A percentile compares a stretch with the other conserved stretches of the same genome.
Evolutionary conservation across 176 grass and related monocot species (phyloP).

Genomic region (Aegilops sharonensis): DNA sequence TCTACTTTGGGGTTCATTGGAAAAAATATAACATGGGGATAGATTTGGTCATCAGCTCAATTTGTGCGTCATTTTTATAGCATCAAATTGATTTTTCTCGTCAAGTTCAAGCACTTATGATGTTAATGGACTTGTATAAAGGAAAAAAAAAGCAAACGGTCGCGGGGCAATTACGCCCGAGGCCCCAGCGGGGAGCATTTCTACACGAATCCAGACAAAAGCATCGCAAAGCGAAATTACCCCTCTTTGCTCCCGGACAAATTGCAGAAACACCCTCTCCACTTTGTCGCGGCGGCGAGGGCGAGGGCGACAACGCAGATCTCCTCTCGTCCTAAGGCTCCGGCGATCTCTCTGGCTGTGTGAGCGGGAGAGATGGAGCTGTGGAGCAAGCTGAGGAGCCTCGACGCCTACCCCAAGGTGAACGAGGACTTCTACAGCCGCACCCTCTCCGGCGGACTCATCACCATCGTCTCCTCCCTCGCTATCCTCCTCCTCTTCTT

Average conservation of each 20-base stretch:
- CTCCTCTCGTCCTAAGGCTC: slow-evolving; percentile 36
- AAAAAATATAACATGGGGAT: no score
- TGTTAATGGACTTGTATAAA: no score
- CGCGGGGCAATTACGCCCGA: background rate
- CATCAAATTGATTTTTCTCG: no score
- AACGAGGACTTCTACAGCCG: slow-evolving; percentile 99
- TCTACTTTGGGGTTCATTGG: no score
- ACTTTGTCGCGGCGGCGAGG: slow-evolving; percentile 29
- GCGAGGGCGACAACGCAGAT: slow-evolving; percentile 39
- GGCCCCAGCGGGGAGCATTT: background rate
- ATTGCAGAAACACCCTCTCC: slow-evolving; percentile 44
- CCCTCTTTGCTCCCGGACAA: background rate
- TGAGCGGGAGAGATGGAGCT: slow-evolving; percentile 65
- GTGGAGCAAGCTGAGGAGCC: slow-evolving; percentile 73
- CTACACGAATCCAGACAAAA: slow-evolving; percentile 32
- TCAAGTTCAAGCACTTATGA: no score
- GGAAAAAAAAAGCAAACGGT: background rate
- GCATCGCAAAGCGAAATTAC: slow-evolving; percentile 21
- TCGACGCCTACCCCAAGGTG: slow-evolving; percentile 98
- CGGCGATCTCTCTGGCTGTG: slow-evolving; percentile 20
- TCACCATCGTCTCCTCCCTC: slow-evolving; percentile 86
- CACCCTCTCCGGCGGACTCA: slow-evolving; percentile 89
- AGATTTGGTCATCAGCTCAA: no score
- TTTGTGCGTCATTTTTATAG: no score
- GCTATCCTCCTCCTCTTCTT: slow-evolving; percentile 90